Conservation (phyloP, 306 rosid species). For the Vigna radiata region DNA sequence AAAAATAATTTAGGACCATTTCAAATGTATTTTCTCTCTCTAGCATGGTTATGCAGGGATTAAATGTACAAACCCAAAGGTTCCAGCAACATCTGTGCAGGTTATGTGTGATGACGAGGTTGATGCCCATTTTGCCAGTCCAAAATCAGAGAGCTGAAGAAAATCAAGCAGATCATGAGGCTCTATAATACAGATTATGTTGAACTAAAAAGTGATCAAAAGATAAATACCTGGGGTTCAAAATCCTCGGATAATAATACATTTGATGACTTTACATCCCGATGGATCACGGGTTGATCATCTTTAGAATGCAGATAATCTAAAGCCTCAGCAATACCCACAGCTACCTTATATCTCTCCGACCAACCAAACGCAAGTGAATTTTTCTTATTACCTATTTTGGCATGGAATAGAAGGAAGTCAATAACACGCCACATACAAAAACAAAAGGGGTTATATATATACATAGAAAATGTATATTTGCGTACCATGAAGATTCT, state of each 20-base stretch:
- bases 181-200: constrained; percentile 26
- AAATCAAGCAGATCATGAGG: constrained; percentile 39
- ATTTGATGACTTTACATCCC: constrained; percentile 93
- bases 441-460: not conserved
- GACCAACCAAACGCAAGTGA: constrained; percentile 76
- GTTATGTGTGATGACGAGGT: constrained; percentile 76
- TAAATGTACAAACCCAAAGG: constrained; percentile 82
- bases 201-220: not conserved
- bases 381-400: constrained; percentile 70
- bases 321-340: constrained; percentile 92
- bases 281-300: constrained; percentile 77
- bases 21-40: constrained; percentile 27
- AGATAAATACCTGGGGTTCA: constrained; percentile 81
- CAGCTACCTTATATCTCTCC: constrained; percentile 89
- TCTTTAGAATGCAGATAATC: constrained; percentile 75
- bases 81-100: constrained; percentile 95
- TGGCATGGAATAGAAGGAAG: constrained; percentile 39
- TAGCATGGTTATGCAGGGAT: constrained; percentile 20
- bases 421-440: constrained; percentile 5
- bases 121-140: constrained; percentile 91
- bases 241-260: constrained; percentile 84
- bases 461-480: not conserved
- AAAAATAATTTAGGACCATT: constrained; percentile 33
- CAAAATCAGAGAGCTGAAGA: constrained; percentile 93
- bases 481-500: constrained; percentile 81